phyloP scores from a whole-genome alignment of 2,329 filamentous ascomycete genomes.

The Colletotrichum liriopes region DNA sequence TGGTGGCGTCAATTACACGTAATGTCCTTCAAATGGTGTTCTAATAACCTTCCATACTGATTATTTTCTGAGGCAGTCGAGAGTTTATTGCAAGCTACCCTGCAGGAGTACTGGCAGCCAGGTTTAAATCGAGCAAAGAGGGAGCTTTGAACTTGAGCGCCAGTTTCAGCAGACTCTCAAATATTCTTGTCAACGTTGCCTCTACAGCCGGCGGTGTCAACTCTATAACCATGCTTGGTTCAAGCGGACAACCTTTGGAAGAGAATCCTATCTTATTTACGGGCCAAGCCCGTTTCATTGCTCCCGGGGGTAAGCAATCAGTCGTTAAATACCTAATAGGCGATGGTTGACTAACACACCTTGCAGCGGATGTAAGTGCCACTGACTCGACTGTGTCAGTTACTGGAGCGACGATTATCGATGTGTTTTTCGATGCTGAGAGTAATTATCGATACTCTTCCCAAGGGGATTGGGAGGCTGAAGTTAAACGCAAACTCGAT shows the following conservation, averaged over 20 bases:
- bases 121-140: slow-evolving; percentile 42
- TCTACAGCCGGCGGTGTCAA: slow-evolving; percentile 44
- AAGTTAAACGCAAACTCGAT: slow-evolving; percentile 47
- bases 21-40: too few relatives aligned
- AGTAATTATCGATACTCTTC: slow-evolving; percentile 47
- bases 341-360: slow-evolving; percentile 12
- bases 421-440: slow-evolving; percentile 49
- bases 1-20: too few relatives aligned
- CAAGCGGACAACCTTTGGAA: slow-evolving; percentile 44
- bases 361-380: neutral
- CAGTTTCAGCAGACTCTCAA: slow-evolving; percentile 44
- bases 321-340: neutral
- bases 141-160: slow-evolving; percentile 46
- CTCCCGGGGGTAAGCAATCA: slow-evolving; percentile 42
- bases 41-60: neutral
- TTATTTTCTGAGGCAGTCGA: slow-evolving; percentile 47
- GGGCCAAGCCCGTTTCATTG: slow-evolving; percentile 40
- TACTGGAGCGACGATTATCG: slow-evolving; percentile 45
- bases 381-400: slow-evolving; percentile 35
- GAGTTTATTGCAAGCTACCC: slow-evolving; percentile 60
- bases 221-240: slow-evolving; percentile 45
- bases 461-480: slow-evolving; percentile 45
- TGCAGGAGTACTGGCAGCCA: slow-evolving; percentile 56
- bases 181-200: slow-evolving; percentile 41
- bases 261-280: slow-evolving; percentile 46